A percentile compares a stretch with the other conserved stretches of the same genome.
phyloP scores from a whole-genome alignment of 2,329 filamentous ascomycete species.

The Apiospora marii region DNA sequence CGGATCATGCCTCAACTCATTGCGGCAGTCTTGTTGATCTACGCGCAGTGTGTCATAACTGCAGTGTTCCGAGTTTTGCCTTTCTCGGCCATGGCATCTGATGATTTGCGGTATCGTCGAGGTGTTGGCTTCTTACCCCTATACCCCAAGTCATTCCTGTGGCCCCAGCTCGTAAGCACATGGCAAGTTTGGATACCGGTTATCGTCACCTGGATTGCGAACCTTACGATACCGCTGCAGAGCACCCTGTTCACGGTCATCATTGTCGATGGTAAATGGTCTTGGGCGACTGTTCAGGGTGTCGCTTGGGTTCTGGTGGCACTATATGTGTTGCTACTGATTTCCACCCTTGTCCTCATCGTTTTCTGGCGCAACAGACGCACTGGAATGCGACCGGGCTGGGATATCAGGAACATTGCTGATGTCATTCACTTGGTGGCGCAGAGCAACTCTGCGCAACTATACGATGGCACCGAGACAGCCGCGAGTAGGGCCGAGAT shows the following conservation, averaged over 20 bases:
- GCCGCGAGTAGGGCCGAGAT: constrained; percentile 61
- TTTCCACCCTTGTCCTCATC: constrained; percentile 65
- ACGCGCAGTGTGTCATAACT: constrained; percentile 76
- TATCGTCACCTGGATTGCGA: constrained; percentile 76
- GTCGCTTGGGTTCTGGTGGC: constrained; percentile 80
- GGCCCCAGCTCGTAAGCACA: constrained; percentile 67
- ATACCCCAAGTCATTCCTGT: constrained; percentile 73
- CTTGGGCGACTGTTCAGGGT: constrained; percentile 80
- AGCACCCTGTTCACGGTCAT: constrained; percentile 77
- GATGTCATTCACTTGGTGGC: constrained; percentile 82
- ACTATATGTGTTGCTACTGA: constrained; percentile 73
- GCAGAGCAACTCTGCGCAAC: constrained; percentile 78
- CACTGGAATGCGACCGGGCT: constrained; percentile 74
- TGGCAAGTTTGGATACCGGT: constrained; percentile 72
- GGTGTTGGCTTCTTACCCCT: constrained; percentile 74
- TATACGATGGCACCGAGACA: constrained; percentile 75
- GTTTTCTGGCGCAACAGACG: constrained; percentile 69
- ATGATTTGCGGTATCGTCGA: constrained; percentile 64
- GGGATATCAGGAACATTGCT: constrained; percentile 84
- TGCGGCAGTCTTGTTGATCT: constrained; percentile 75
- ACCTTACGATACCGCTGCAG: constrained; percentile 83
- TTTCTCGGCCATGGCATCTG: constrained; percentile 78
- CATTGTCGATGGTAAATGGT: constrained; percentile 67
- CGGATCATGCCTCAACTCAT: constrained; percentile 83
- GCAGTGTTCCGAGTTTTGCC: constrained; percentile 81